Evolutionary conservation across 106 monocot species (phyloP), one percentile per base, ranked within the genome.

Genomic region (Dendrobium catenatum): DNA sequence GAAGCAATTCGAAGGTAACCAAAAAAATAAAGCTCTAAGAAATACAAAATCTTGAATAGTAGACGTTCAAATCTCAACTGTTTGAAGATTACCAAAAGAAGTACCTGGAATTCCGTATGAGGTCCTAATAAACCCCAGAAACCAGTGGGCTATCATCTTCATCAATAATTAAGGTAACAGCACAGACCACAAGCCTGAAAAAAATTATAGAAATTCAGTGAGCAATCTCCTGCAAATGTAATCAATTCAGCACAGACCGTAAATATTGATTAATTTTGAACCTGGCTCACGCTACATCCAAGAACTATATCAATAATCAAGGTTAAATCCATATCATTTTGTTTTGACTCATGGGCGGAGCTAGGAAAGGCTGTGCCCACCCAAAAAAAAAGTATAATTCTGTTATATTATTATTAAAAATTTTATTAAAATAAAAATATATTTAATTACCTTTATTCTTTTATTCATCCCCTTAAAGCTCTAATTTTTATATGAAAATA

Each of bases 141-240:
- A 76, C 19, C 49, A 76, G 49, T 4, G 76, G 76, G 27, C 49
- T 49, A 8, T 76, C 76, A 58, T 78, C 78, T 58, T 78, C 78
- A 78, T 78, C 58, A 70, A 78, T 78, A 31, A 78, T 78, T 56
- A 78, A 78, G 19, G 40, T 31, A 78, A 78, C 49, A 41, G 58
- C 58, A 58, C 55, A 55, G 13, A 59, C 37, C 46, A 78, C 78
- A 78, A 78, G 78, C 78, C 78, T 78, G 78, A 8, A 42, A 78
- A 56, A 56, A 77, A 9, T 51, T 56, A 9, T 41, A 33, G 13
- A 59, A 26, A 59, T 15, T 78, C 33, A 18, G 40, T 20, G 27
- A 20, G 61, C 0, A 59, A 58, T 33, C 19, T 40, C 18, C 29
- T 16, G 56, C 22, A 6, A 41, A 18, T 77, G 26, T 59, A 18